Evolutionary conservation across 2,329 filamentous ascomycete species (phyloP).

Genomic region (Beauveria asiatica): DNA sequence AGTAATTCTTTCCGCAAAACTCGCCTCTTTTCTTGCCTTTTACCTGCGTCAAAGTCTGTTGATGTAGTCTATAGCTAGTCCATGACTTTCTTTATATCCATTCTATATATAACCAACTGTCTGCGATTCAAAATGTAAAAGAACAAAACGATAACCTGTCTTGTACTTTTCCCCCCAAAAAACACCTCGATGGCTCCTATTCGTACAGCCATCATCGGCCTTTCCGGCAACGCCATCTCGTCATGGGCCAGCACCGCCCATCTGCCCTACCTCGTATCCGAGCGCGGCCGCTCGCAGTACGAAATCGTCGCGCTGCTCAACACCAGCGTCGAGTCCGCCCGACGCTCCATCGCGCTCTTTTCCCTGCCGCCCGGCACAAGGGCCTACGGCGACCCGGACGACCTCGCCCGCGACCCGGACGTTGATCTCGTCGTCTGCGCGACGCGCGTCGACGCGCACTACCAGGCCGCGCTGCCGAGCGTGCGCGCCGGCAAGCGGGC

Average conservation of each 20-base stretch:
- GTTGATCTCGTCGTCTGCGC: constrained; percentile 47
- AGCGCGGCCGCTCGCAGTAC: constrained; percentile 33
- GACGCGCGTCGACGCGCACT: constrained; percentile 47
- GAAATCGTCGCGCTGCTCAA: constrained; percentile 45
- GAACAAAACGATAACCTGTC: not conserved
- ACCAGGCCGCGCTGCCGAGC: constrained; percentile 34
- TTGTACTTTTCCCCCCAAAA: not conserved
- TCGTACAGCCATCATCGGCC: constrained; percentile 48
- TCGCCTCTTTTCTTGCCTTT: too few relatives aligned
- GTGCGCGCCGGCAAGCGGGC: constrained; percentile 43
- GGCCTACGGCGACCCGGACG: constrained; percentile 41
- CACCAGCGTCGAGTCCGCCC: constrained; percentile 35
- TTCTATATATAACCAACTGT: not conserved
- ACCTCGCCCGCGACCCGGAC: constrained; percentile 38
- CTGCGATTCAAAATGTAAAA: not conserved
- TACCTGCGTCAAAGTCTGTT: too few relatives aligned
- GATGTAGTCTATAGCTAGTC: too few relatives aligned
- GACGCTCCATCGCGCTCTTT: constrained; percentile 34
- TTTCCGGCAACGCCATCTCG: constrained; percentile 41
- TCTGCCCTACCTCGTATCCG: constrained; percentile 51
- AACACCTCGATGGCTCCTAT: constrained; percentile 37
- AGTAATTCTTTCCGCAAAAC: not conserved
- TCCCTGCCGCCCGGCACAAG: constrained; percentile 31
- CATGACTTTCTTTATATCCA: not conserved
- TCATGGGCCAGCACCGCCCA: constrained; percentile 49